A percentile compares a stretch with the other conserved stretches of the same genome.
Evolutionary conservation across 495 filamentous ascomycete genomes (phyloP).

Genomic region (Aspergillus steynii): DNA sequence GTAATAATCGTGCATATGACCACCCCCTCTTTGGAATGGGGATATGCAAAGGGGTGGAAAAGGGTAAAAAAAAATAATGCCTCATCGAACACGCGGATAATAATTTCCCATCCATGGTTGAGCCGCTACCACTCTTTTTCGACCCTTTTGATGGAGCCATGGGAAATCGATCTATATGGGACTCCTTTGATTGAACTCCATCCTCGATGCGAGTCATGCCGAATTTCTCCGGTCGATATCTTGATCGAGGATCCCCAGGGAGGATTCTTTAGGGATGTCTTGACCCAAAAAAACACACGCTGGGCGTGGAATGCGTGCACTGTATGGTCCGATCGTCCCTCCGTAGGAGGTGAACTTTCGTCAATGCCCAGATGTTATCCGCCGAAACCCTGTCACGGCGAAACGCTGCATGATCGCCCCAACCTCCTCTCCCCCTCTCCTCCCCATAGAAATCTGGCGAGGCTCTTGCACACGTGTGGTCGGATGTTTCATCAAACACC

Average conservation of each 20-base stretch:
- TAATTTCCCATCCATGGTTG: neutral
- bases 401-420: conserved; percentile 7
- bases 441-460: neutral
- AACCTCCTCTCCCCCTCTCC: neutral
- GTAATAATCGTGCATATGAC: neutral
- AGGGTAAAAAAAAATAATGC: neutral
- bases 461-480: conserved; percentile 13
- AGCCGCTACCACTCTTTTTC: neutral
- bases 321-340: neutral
- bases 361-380: neutral
- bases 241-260: too few species aligned
- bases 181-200: neutral
- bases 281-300: neutral
- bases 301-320: neutral
- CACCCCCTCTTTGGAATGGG: neutral
- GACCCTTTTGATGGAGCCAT: neutral
- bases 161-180: neutral
- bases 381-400: neutral
- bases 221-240: neutral
- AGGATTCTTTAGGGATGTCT: neutral
- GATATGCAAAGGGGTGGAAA: neutral
- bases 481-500: conserved; percentile 3
- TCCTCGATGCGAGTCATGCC: neutral
- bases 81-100: neutral
- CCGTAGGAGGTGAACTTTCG: neutral